Base-by-base conservation (phyloP, 345 rosid genomes). In the Eucalyptus dawsonii region DNA sequence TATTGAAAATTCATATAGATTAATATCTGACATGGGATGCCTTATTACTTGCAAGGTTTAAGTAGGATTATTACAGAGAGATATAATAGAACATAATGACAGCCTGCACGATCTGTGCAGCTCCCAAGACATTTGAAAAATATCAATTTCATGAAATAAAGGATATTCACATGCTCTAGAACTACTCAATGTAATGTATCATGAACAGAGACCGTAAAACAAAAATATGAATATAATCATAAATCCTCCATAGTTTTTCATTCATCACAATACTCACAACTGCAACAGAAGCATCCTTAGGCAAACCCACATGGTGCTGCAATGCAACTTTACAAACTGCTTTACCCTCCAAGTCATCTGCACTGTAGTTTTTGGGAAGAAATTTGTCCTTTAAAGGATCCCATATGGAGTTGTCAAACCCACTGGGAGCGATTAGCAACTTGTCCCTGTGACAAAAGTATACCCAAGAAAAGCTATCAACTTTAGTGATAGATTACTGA, bases 371-470 rank as follows among this genome's bases (percentile, higher is more conserved):
- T 91, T 92, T 90, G 45, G 96, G 95, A 91, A 96, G 95, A 93
- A 90, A 93, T 91, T 88, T 92, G 91, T 96, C 97, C 86, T 25
- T 92, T 37, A 93, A 91, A 90, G 98, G 98, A 94, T 96, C 93
- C 98, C 98, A 96, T 69, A 58, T 89, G 89, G 95, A 91, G 88
- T 85, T 89, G 86, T 95, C 94, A 87, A 94, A 91, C 76, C 96
- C 98, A 91, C 29, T 91, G 50, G 99, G 94, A 91, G 96, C 89
- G 47, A 94, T 92, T 91, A 90, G 90, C 92, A 97, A 88, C 88
- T 97, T 97, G 88, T 96, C 96, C 93, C 99, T 97, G 86, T 27
- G 89, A 92, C 87, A 11, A 88, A 37, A 72, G 65, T 29, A 72
- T 31, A 40, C 25, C 50, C 42, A 40, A 42, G 72, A 44, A 53